Percentiles rank a stretch among this genome's conserved stretches.
phyloP scores from a whole-genome alignment of 805 yeast species.

The Wickerhamomyces queroliae region DNA sequence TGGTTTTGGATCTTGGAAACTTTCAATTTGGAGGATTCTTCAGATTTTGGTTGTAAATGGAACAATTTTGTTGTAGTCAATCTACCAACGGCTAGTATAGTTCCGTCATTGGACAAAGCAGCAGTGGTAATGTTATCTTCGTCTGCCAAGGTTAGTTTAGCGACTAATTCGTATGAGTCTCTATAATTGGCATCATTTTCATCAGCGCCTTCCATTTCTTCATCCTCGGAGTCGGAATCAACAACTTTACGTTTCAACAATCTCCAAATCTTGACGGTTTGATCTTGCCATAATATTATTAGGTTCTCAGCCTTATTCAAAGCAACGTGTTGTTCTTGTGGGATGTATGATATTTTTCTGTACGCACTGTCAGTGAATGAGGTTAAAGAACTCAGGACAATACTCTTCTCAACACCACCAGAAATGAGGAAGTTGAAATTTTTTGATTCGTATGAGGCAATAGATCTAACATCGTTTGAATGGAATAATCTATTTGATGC shows the following conservation, averaged over 20 bases:
- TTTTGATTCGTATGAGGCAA: slow-evolving; percentile 64
- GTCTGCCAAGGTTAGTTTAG: slow-evolving; percentile 60
- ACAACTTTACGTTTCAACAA: slow-evolving; percentile 28
- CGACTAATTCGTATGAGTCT: slow-evolving; percentile 48
- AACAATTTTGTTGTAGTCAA: slow-evolving; percentile 64
- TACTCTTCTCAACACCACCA: slow-evolving; percentile 76
- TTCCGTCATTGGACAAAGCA: slow-evolving; percentile 58
- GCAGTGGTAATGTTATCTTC: slow-evolving; percentile 77
- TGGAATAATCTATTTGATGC: slow-evolving; percentile 75
- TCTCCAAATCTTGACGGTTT: slow-evolving; percentile 76
- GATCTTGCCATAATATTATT: slow-evolving; percentile 77
- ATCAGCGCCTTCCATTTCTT: slow-evolving; percentile 5
- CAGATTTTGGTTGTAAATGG: slow-evolving; percentile 38
- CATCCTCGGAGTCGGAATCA: slow-evolving; percentile 12
- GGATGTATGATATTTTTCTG: slow-evolving; percentile 61
- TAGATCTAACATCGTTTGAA: slow-evolving; percentile 77
- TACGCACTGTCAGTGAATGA: slow-evolving; percentile 68
- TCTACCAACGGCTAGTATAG: slow-evolving; percentile 67
- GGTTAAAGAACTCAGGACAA: slow-evolving; percentile 56
- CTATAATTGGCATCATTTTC: slow-evolving; percentile 17
- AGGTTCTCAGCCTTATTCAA: slow-evolving; percentile 42
- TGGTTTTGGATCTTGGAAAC: slow-evolving; percentile 47
- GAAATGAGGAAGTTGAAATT: slow-evolving; percentile 65
- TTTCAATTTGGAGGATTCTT: slow-evolving; percentile 27
- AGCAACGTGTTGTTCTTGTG: slow-evolving; percentile 47